Evolutionary conservation across 345 rosid genomes (phyloP), one percentile per base, ranked within the genome.

Genomic region (Aurinia saxatilis): DNA sequence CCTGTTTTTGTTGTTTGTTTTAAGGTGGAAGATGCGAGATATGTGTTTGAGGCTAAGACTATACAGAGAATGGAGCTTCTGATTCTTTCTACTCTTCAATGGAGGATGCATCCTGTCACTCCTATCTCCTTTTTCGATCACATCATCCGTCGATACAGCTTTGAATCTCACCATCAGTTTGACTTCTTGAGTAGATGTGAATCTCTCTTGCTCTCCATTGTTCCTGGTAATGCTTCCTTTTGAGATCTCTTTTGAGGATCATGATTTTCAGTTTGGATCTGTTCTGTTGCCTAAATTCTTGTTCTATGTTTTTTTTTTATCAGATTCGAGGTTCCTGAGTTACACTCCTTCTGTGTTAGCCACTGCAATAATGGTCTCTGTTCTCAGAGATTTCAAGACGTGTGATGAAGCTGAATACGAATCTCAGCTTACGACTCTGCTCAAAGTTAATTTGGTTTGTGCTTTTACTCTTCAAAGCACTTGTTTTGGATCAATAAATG

Each of bases 51-150:
- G 59, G 80, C 96, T 41, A 89, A 84, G 71, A 89, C 95, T 19
- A 78, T 92, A 27, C 90, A 87, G 73, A 82, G 87, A 75, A 92
- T 92, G 98, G 96, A 89, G 84, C 86, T 91, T 66, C 33, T 86
- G 68, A 74, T 88, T 68, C 82, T 91, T 57, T 84, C 98, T 52
- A 79, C 85, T 23, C 96, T 92, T 54, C 73, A 68, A 9, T 92
- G 96, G 96, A 79, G 79, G 81, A 87, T 92, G 98, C 84, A 89
- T 75, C 95, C 93, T 19, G 89, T 87, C 15, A 89, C 98, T 27
- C 85, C 98, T 50, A 75, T 92, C 79, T 82, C 91, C 8, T 92
- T 73, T 68, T 76, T 92, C 54, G 84, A 92, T 78, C 87, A 86
- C 72, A 79, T 89, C 27, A 68, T 76, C 19, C 76, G 93, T 73